Conservation (phyloP, 371 early-diverging fungal species). For the Mortierella sp. region DNA sequence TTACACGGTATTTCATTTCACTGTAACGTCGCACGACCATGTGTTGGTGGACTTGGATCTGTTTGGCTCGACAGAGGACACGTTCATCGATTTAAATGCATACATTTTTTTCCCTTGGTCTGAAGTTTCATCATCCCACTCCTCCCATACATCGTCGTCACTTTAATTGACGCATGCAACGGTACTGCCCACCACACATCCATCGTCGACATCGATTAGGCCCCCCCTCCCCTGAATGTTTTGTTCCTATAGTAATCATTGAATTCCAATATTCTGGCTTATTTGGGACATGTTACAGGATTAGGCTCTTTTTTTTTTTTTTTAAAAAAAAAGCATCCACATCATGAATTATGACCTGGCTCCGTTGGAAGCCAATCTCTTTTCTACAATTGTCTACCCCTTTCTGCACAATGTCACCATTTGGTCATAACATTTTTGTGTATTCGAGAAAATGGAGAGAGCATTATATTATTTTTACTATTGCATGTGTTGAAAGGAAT, state of each 20-base stretch:
- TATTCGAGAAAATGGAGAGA: background rate
- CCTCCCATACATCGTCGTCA: background rate
- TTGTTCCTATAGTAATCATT: no score
- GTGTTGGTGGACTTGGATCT: slow-evolving; percentile 16
- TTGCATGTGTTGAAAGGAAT: background rate
- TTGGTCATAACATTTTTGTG: background rate
- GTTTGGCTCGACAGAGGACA: slow-evolving; percentile 8
- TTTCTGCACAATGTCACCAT: background rate
- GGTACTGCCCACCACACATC: background rate
- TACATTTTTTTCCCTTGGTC: no score
- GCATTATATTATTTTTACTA: no score
- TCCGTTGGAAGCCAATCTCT: background rate
- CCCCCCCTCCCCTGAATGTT: no score
- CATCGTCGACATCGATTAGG: no score
- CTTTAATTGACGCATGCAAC: background rate
- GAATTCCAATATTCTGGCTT: no score
- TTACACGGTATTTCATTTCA: no score
- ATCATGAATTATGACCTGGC: background rate
- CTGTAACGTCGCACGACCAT: slow-evolving; percentile 14
- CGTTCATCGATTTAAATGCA: background rate
- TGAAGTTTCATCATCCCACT: background rate
- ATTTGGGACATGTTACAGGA: no score
- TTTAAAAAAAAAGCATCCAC: no score
- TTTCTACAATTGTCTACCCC: background rate
- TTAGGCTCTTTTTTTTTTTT: background rate